A percentile compares a stretch with the other conserved stretches of the same genome.
Evolutionary conservation across 2,329 filamentous ascomycete species (phyloP).

Genomic region (Arthrobotrys sphaeroides): DNA sequence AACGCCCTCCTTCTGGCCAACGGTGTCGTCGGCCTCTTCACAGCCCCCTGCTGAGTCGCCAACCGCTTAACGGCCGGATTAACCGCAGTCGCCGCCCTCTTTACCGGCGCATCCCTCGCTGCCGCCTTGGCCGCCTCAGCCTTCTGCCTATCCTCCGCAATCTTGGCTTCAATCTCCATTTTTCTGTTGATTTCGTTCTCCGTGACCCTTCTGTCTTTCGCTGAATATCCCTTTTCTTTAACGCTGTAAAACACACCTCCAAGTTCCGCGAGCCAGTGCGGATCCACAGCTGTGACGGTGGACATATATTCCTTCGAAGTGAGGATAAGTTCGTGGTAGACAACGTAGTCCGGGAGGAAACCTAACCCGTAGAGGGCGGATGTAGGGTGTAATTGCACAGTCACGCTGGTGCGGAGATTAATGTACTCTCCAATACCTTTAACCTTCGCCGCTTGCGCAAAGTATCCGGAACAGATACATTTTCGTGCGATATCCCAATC

Average conservation of each 20-base stretch:
- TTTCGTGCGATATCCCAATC: conserved; percentile 97
- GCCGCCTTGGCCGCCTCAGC: conserved; percentile 68
- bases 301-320: conserved; percentile 99
- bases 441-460: conserved; percentile 94
- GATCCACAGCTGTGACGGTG: conserved; percentile 93
- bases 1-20: conserved; percentile 56
- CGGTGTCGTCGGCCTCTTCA: conserved; percentile 58
- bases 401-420: conserved; percentile 92
- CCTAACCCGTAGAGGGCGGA: conserved; percentile 90
- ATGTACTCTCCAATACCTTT: conserved; percentile 98
- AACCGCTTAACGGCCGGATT: conserved; percentile 55
- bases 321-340: conserved; percentile 97
- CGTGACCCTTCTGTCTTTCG: conserved; percentile 82
- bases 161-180: conserved; percentile 92
- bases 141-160: conserved; percentile 81
- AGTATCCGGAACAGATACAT: conserved; percentile 97
- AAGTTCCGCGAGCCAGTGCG: conserved; percentile 94
- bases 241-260: conserved; percentile 97
- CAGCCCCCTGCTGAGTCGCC: conserved; percentile 56
- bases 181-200: conserved; percentile 91
- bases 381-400: conserved; percentile 92
- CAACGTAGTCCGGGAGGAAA: conserved; percentile 93
- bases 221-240: conserved; percentile 96
- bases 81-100: conserved; percentile 63
- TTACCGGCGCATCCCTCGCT: conserved; percentile 55